Evolutionary conservation across 805 yeast genomes (phyloP).

Genomic region (Metschnikowia shivogae): DNA sequence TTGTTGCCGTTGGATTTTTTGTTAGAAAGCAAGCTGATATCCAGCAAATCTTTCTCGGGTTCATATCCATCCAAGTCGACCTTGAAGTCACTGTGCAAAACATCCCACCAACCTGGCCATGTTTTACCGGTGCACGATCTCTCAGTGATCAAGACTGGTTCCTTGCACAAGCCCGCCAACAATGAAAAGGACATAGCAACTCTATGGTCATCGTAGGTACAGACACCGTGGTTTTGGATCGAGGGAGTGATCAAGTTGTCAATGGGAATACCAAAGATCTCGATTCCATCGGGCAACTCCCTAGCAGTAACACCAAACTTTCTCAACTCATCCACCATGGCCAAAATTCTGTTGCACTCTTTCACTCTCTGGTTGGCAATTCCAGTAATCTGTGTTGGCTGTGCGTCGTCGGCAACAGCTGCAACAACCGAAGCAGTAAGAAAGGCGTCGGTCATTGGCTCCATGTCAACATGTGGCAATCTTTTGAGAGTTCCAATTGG

Average conservation of each 20-base stretch:
- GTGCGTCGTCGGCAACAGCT: constrained; percentile 70
- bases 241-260: constrained; percentile 52
- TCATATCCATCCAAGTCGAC: constrained; percentile 71
- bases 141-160: constrained; percentile 71
- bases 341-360: constrained; percentile 93
- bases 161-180: constrained; percentile 66
- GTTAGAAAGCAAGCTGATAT: constrained; percentile 17
- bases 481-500: constrained; percentile 64
- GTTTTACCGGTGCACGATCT: constrained; percentile 94
- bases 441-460: constrained; percentile 99
- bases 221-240: constrained; percentile 50
- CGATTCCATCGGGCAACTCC: constrained; percentile 91
- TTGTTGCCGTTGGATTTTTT: constrained; percentile 38
- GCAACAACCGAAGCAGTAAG: constrained; percentile 96
- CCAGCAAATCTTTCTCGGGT: constrained; percentile 18
- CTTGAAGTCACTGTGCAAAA: constrained; percentile 63
- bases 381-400: constrained; percentile 70
- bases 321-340: constrained; percentile 85
- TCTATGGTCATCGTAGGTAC: constrained; percentile 91
- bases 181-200: constrained; percentile 97
- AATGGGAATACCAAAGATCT: constrained; percentile 64
- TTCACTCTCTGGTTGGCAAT: constrained; percentile 98
- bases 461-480: constrained; percentile 84
- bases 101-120: constrained; percentile 99
- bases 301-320: constrained; percentile 85